Percentiles rank a stretch among this genome's conserved stretches.
Evolutionary conservation across 345 rosid species (phyloP).

Genomic region (Mallotus nudiflorus): DNA sequence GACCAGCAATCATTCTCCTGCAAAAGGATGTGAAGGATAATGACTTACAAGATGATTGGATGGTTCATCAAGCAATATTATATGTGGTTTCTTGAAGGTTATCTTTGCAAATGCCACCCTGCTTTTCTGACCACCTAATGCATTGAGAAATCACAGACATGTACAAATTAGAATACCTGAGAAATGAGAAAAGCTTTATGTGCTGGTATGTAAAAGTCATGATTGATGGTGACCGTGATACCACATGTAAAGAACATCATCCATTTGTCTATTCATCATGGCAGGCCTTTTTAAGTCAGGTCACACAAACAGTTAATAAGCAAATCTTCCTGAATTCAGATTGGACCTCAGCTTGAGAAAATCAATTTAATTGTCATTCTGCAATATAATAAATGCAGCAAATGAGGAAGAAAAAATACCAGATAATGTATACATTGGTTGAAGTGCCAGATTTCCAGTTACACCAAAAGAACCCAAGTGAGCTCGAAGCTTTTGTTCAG

Average conservation of each 20-base stretch:
- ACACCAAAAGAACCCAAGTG: conserved; percentile 98
- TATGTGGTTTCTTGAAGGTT: conserved; percentile 97
- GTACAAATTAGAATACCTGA: neutral
- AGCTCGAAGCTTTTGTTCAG: conserved; percentile 88
- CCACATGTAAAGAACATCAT: neutral
- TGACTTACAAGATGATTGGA: conserved; percentile 98
- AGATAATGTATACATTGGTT: conserved; percentile 97
- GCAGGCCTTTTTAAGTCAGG: conserved; percentile 2
- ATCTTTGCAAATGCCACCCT: conserved; percentile 99
- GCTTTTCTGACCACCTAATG: conserved; percentile 95
- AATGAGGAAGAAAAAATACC: conserved; percentile 43
- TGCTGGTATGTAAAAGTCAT: neutral
- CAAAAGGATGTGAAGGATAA: neutral
- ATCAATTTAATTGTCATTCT: neutral
- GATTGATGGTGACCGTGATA: neutral
- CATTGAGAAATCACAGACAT: conserved; percentile 8
- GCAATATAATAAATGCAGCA: neutral
- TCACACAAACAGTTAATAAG: neutral
- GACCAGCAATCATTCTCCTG: neutral
- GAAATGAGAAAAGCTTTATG: neutral
- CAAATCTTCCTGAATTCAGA: neutral
- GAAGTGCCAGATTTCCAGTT: conserved; percentile 97
- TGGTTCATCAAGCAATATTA: conserved; percentile 95
- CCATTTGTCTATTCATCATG: conserved; percentile 2
- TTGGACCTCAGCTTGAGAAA: neutral